Evolutionary conservation across 2,329 filamentous ascomycete genomes (phyloP).

Genomic region (Fusarium caatingaense): DNA sequence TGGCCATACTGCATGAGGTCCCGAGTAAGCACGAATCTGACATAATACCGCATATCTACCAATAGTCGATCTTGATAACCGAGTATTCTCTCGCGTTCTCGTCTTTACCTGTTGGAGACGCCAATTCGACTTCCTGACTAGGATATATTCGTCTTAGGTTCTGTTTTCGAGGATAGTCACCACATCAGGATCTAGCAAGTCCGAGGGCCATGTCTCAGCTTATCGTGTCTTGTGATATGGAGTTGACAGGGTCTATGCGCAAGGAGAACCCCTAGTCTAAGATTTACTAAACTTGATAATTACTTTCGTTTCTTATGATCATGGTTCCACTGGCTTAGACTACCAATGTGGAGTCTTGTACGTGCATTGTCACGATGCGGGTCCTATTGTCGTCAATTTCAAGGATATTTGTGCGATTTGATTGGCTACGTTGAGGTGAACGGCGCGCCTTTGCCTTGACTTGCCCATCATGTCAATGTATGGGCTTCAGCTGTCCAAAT

Average conservation of each 20-base stretch:
- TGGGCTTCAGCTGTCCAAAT: background rate
- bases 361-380: background rate
- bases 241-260: background rate
- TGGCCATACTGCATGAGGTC: background rate
- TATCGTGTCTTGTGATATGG: background rate
- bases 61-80: background rate
- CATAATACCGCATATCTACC: background rate
- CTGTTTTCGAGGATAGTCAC: too few species aligned
- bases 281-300: background rate
- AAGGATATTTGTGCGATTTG: accelerated
- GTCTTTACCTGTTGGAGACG: background rate
- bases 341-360: background rate
- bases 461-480: background rate
- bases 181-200: background rate
- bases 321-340: background rate
- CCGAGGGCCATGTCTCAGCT: background rate
- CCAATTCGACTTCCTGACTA: background rate
- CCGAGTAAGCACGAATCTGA: background rate
- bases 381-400: background rate
- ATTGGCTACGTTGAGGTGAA: background rate
- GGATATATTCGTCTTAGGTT: background rate
- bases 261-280: too few species aligned
- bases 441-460: conserved; percentile 12
- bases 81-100: background rate
- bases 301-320: background rate